Percentiles rank a stretch among this genome's conserved stretches.
These are phyloP conservation scores for Pseudopediastrum boryanum DNA, from an alignment of 139 green algal species.

Conservation along the genomic window DNA sequence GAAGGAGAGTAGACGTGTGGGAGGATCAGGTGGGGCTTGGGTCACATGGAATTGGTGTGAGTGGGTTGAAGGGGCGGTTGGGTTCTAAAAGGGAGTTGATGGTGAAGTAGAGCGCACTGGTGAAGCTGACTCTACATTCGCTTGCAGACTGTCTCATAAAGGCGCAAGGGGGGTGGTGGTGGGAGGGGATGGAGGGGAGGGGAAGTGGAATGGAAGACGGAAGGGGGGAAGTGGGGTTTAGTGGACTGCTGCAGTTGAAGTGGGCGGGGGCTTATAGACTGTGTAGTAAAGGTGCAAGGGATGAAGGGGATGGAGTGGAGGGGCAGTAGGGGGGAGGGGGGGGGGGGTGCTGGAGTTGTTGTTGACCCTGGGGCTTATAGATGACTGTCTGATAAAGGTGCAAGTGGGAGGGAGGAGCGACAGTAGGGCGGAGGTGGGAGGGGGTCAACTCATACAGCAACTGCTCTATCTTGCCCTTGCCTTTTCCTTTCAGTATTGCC, in stretches of 20 bases:
- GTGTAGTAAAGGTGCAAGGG: constrained; percentile 47
- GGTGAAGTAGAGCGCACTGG: constrained; percentile 21
- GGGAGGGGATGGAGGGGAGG: background rate
- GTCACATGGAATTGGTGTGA: constrained; percentile 14
- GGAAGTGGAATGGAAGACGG: too few species aligned
- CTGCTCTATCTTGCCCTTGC: too few species aligned
- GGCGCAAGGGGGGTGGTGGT: background rate
- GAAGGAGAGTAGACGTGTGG: too few species aligned
- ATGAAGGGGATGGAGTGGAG: too few species aligned
- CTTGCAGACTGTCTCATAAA: background rate
- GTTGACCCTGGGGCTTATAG: constrained; percentile 64
- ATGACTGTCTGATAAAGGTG: constrained; percentile 54
- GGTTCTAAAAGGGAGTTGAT: background rate
- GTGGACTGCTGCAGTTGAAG: constrained; percentile 42
- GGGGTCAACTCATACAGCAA: too few species aligned
- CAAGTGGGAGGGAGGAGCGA: too few species aligned
- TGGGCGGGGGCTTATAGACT: constrained; percentile 71
- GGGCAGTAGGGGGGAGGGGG: too few species aligned
- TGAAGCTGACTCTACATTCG: constrained; percentile 10
- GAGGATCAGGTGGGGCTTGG: constrained; percentile 25
- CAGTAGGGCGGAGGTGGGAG: constrained; percentile 49
- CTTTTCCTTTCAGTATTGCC: too few species aligned
- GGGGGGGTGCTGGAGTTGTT: constrained; percentile 53
- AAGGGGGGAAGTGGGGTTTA: background rate
- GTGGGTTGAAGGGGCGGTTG: background rate